Conservation (phyloP, 306 rosid genomes). For the Sindora glabra region DNA sequence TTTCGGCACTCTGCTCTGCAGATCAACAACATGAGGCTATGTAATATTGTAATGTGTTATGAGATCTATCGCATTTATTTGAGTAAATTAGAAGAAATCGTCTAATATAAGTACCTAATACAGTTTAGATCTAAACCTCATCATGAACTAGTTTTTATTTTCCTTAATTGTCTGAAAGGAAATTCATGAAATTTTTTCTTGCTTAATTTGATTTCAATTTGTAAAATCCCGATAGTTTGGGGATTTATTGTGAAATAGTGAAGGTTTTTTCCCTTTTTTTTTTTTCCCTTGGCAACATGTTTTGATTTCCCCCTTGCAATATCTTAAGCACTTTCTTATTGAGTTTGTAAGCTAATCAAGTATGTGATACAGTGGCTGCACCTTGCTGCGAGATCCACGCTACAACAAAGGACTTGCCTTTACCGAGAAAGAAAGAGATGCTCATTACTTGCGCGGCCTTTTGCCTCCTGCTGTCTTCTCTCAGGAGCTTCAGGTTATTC, state of each 20-base stretch:
- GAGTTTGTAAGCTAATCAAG: constrained; percentile 3
- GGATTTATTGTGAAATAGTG: too few species aligned
- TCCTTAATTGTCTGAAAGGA: too few species aligned
- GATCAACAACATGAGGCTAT: background rate
- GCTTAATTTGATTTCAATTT: background rate
- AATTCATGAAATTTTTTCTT: too few species aligned
- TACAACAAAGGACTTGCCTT: constrained; percentile 94
- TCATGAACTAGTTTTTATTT: too few species aligned
- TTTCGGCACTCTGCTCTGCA: too few species aligned
- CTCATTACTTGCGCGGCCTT: constrained; percentile 93
- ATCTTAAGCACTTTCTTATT: background rate
- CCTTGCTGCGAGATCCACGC: constrained; percentile 82
- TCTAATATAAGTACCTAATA: too few species aligned
- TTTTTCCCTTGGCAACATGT: too few species aligned
- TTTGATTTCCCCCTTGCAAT: background rate
- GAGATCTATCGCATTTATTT: background rate
- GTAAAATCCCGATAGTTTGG: background rate
- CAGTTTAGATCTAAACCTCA: too few species aligned
- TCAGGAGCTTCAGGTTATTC: constrained; percentile 83
- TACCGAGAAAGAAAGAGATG: constrained; percentile 81
- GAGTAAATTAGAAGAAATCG: background rate
- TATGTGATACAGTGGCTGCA: constrained; percentile 55
- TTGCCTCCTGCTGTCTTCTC: constrained; percentile 65
- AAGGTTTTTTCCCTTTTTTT: too few species aligned
- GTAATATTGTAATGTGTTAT: background rate